Evolutionary conservation across 2,329 filamentous ascomycete genomes (phyloP), one percentile per base, ranked within the genome.

Genomic region (Exophiala spinifera): DNA sequence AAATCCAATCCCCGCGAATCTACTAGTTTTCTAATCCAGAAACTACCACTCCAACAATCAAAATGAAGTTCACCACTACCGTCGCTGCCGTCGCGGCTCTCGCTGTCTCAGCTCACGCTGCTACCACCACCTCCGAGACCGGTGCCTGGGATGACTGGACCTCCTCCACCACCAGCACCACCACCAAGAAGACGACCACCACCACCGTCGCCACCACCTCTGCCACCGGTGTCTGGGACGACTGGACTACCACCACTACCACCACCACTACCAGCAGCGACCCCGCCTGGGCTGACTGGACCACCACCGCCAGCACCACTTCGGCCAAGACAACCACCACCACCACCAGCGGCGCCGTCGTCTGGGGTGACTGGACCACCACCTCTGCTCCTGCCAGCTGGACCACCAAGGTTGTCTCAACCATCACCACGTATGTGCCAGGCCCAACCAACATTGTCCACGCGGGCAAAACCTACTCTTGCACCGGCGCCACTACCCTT

Each of bases 401-500:
- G 44, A 64, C 62, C 53, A 62, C 59, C 46, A 59, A 55, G 45
- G 55, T 63, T 46, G 62, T 65, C 42, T 60, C 58, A 33, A 55
- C 61, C 49, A 62, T 61, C 52, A 66, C 63, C 33, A 66, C 63
- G 48, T 66, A 53, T 54, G 52, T 54, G 49, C 64, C 64, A 15
- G 43, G 31, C 19, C 49, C 62, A 43, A 62, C 62, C 48, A 56
- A 47, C 31, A 54, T 64, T 49, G 50, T 52, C 49, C 59, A 64
- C 53, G 57, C 51, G 49, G 59, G 60, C 39, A 58, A 61, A 54
- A 66, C 63, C 46, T 65, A 63, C 51, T 61, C 59, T 25, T 56
- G 64, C 45, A 59, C 61, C 21, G 45, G 51, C 37, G 53, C 62
- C 40, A 65, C 63, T 23, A 64, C 64, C 45, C 42, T 65, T 40